Base-by-base conservation (phyloP, 805 yeast species). In the Candida sithepensis region DNA sequence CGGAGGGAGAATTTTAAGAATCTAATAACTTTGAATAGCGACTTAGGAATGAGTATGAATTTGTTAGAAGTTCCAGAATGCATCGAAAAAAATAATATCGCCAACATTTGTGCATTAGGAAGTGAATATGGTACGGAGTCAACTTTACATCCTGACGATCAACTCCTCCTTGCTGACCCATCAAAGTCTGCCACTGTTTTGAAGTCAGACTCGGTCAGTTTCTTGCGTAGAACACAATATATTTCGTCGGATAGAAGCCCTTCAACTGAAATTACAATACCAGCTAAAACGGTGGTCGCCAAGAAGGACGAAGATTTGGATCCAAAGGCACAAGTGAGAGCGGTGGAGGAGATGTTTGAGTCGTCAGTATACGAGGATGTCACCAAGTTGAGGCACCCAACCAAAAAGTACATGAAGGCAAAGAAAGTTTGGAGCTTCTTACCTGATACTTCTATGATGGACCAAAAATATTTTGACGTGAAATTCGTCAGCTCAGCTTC, bases 191-290 rank as follows among this genome's bases (percentile, higher is more conserved):
- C 72, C 49, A 65, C 61, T 63, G 48, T 78, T 60, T 58, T 75
- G 75, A 50, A 63, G 40, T 56, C 62, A 10, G 65, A 63, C 24
- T 49, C 48, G 37, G 72, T 68, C 22, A 60, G 68, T n/a, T 91
- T 92, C 68, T 75, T 92, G 63, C 83, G 97, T 71, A 82, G 98
- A 70, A 92, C 99, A 0, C 98, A 94, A 63, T 92, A 92, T 64
- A 85, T 89, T 49, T 79, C 96, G 10, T 81, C 86, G 33, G 83
- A 80, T 44, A 75, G 75, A 61, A 67, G 45, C 26, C 41, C 13
- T 7, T 14, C 28, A 16, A 52, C 50, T 18, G 59, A 58, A 14
- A 50, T 49, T 21, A 54, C 59, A 13, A 34, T 55, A 48, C 20
- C 49, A 1, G 39, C 43, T 14, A 55, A 49, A 24, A 48, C 48